Percentiles rank a stretch among this genome's conserved stretches.
phyloP scores from a whole-genome alignment of 768 basidiomycete species.

The Sporobolomyces roseus region DNA sequence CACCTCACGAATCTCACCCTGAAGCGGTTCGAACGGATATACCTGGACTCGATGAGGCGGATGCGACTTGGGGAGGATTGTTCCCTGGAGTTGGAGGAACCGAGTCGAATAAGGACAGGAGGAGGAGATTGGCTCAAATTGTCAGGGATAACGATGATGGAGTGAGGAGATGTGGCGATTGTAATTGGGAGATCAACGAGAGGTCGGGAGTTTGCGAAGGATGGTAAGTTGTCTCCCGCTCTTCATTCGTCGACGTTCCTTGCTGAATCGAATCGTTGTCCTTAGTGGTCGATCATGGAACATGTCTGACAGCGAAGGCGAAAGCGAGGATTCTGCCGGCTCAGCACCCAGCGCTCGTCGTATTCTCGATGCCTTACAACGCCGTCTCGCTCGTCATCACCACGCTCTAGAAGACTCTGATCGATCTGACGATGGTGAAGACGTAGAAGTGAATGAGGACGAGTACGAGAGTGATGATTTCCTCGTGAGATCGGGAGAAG shows the following conservation, averaged over 20 bases:
- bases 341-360: too few relatives aligned
- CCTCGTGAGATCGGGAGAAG: constrained; percentile 6
- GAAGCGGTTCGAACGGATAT: neutral
- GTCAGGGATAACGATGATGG: constrained; percentile 36
- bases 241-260: neutral
- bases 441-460: neutral
- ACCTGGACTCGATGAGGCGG: constrained; percentile 15
- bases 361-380: too few relatives aligned
- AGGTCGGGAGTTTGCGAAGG: constrained; percentile 27
- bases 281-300: constrained; percentile 21
- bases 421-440: neutral
- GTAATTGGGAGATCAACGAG: constrained; percentile 39
- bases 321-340: neutral
- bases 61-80: constrained; percentile 18
- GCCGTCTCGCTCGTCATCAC: neutral
- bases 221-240: constrained; percentile 21
- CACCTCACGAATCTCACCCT: neutral
- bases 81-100: constrained; percentile 9
- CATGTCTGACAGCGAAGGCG: neutral
- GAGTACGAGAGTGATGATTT: constrained; percentile 26
- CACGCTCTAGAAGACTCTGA: constrained; percentile 11
- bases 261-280: neutral
- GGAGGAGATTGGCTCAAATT: constrained; percentile 21
- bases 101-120: constrained; percentile 16
- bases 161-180: constrained; percentile 32